Conservation (phyloP, 345 rosid species). For the Populus simonii region DNA sequence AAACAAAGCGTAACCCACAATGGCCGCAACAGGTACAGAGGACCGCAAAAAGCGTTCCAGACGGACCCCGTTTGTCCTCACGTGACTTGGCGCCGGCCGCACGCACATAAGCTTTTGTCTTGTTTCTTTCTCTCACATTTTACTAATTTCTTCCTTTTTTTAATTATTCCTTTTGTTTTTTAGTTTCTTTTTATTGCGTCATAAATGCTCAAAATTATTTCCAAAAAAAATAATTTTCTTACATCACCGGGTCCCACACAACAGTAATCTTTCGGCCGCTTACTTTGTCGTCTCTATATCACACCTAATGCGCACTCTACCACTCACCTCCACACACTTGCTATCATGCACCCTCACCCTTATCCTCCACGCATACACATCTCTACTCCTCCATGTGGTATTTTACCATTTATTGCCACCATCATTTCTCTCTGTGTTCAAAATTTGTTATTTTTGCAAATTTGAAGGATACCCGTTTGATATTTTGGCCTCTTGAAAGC, state of each 20-base stretch:
- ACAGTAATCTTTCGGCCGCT: constrained; percentile 45
- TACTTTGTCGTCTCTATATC: constrained; percentile 33
- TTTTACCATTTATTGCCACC: constrained; percentile 26
- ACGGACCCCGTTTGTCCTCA: constrained; percentile 44
- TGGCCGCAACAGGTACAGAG: no score
- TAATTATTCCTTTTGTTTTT: constrained; percentile 3
- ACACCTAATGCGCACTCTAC: constrained; percentile 14
- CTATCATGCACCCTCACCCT: constrained; percentile 14
- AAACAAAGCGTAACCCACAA: no score
- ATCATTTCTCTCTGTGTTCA: not conserved
- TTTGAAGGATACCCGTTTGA: constrained; percentile 2
- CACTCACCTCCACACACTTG: fast-evolving
- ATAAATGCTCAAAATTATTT: not conserved
- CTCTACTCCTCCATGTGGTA: constrained; percentile 15
- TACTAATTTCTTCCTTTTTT: not conserved
- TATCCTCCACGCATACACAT: constrained; percentile 21
- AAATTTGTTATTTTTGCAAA: not conserved
- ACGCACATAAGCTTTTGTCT: constrained; percentile 32
- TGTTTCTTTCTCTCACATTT: not conserved
- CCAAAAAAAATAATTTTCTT: constrained; percentile 2
- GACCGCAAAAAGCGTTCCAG: not conserved
- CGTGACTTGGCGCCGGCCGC: constrained; percentile 36
- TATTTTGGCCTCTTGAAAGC: not conserved
- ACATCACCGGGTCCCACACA: constrained; percentile 26
- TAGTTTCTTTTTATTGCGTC: constrained; percentile 9